Evolutionary conservation across 352 stramenopile genomes (phyloP).

Genomic region (Sclerospora graminicola): DNA sequence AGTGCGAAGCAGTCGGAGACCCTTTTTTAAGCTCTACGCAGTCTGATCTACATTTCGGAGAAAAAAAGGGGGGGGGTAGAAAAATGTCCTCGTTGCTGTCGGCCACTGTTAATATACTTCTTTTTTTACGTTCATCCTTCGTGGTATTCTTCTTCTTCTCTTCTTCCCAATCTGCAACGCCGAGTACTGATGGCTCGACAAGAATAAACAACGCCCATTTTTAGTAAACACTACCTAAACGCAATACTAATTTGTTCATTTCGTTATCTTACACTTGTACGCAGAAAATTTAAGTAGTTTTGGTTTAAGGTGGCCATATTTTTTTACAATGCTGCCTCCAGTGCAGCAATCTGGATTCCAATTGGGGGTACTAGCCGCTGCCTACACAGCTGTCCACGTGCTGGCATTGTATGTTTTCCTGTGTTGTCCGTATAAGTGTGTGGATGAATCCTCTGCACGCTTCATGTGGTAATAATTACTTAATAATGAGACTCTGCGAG

Average conservation of each 20-base stretch:
- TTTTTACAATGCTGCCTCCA: conserved; percentile 4
- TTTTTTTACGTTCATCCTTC: no score
- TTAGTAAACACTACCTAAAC: conserved; percentile 25
- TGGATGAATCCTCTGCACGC: conserved; percentile 58
- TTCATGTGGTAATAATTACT: conserved; percentile 79
- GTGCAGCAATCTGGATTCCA: conserved; percentile 45
- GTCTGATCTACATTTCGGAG: no score
- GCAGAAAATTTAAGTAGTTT: conserved; percentile 41
- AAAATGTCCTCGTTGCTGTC: no score
- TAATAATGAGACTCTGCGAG: no score
- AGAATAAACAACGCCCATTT: background rate
- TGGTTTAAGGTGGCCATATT: background rate
- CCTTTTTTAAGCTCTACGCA: no score
- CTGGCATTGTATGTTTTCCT: conserved; percentile 69
- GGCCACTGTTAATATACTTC: no score
- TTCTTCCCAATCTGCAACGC: no score
- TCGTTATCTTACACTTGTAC: conserved; percentile 71
- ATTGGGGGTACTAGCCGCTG: conserved; percentile 25
- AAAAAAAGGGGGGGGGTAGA: no score
- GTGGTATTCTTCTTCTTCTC: no score
- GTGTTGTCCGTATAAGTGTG: conserved; percentile 58
- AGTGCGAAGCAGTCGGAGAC: no score
- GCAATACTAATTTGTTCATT: conserved; percentile 75
- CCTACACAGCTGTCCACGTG: conserved; percentile 50
- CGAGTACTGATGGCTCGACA: no score